Percentiles rank a stretch among this genome's conserved stretches.
Evolutionary conservation across 495 filamentous ascomycete genomes (phyloP).

Genomic region (Aspergillus egyptiacus): DNA sequence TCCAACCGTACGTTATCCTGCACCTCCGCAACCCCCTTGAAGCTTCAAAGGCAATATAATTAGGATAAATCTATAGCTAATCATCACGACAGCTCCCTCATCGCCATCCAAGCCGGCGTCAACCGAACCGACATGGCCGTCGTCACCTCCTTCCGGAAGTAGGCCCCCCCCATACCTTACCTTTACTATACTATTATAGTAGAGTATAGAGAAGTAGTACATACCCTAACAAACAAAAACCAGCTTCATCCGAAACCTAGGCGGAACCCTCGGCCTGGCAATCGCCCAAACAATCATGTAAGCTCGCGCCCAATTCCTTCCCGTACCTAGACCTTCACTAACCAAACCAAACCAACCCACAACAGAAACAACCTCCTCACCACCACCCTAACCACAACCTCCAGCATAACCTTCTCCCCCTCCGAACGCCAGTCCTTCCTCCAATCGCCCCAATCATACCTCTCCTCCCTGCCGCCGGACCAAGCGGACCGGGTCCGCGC

Average conservation of each 20-base stretch:
- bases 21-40: neutral
- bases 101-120: constrained; percentile 49
- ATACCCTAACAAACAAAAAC: constrained; percentile 9
- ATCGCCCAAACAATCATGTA: constrained; percentile 49
- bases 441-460: constrained; percentile 27
- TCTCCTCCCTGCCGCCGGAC: constrained; percentile 22
- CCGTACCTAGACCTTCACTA: neutral
- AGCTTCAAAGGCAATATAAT: neutral
- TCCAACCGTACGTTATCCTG: constrained; percentile 42
- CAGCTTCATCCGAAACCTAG: constrained; percentile 49
- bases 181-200: neutral
- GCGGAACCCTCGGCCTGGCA: constrained; percentile 48
- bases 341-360: neutral
- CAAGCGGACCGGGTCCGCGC: constrained; percentile 33
- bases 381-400: constrained; percentile 27
- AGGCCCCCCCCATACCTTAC: constrained; percentile 5
- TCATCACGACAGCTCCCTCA: constrained; percentile 26
- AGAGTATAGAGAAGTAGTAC: no score
- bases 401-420: constrained; percentile 24
- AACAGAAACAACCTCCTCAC: constrained; percentile 41
- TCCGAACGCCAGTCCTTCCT: constrained; percentile 27
- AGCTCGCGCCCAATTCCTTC: neutral
- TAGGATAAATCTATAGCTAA: no score
- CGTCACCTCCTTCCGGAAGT: constrained; percentile 50
- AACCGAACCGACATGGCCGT: constrained; percentile 50